Percentiles rank a stretch among this genome's conserved stretches.
phyloP scores from a whole-genome alignment of 2,329 filamentous ascomycete genomes.

The Fusarium tuaranense region DNA sequence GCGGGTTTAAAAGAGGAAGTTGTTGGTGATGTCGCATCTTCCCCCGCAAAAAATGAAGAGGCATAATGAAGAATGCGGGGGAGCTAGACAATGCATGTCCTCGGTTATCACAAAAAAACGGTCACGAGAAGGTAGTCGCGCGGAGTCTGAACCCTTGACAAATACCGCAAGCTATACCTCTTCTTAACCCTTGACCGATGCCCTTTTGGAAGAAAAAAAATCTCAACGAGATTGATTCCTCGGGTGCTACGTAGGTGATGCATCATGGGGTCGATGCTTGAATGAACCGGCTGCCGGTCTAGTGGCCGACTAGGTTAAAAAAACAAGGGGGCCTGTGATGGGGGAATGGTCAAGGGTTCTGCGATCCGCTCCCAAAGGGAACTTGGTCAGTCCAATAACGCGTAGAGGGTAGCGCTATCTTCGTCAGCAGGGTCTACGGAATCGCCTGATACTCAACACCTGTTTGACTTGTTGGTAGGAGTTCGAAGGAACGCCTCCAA shows the following conservation, averaged over 20 bases:
- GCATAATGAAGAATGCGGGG: background rate
- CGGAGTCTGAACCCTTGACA: background rate
- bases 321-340: background rate
- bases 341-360: background rate
- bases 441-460: background rate
- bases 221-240: background rate
- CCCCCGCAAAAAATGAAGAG: constrained; percentile 14
- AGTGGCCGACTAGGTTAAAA: constrained; percentile 5
- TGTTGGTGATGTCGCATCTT: background rate
- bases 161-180: no score
- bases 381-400: constrained; percentile 11
- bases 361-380: constrained; percentile 16
- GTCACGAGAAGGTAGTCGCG: constrained; percentile 28
- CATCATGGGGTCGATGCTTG: constrained; percentile 21
- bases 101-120: background rate
- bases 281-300: background rate
- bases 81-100: background rate
- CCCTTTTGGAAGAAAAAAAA: background rate
- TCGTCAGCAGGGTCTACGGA: background rate
- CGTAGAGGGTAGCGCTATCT: background rate
- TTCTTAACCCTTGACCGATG: background rate
- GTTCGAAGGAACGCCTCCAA: background rate
- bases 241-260: constrained; percentile 1
- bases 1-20: constrained; percentile 4
- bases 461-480: background rate